Base-by-base conservation (phyloP, 2,329 filamentous ascomycete species). In the Penicillium sp. region DNA sequence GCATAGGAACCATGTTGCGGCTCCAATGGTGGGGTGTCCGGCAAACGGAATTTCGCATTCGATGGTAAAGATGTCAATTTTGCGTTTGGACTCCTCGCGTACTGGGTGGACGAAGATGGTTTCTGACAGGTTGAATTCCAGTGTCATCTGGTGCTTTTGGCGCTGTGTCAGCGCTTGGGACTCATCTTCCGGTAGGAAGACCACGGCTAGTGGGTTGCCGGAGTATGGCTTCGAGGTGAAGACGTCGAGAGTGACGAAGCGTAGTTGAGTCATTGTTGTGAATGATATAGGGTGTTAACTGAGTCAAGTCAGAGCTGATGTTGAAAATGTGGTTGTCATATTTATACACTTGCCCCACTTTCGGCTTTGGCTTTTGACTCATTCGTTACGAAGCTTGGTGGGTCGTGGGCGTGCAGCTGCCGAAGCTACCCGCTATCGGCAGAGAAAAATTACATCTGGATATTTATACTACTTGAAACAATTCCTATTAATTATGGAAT, bases 41-140 rank as follows among this genome's bases (percentile, higher is more conserved):
- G 84, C 83, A 61, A 86, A 85, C 8, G 83, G 82, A 16, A 86
- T 65, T 67, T 86, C 84, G 11, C 62, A 65, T 8, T 72, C 69
- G 0, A 76, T 75, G 41, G 79, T 79, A 73, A 85, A 85, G 63
- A 86, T 86, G 65, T 84, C 79, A 50, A 85, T 73, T 24, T 61
- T 65, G 22, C 66, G 66, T 31, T 65, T 63, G 21, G 26, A 47
- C 16, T 56, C 48, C 16, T 56, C 57, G 8, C 44, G 51, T 1
- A 51, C 53, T 9, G 66, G 64, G 54, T 84, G 77, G 19, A 85
- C 67, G 60, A 86, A 84, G 24, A 84, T 80, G 0, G 81, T 84
- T 61, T 86, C 84, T 1, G 82, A 84, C 37, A 83, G 73, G 61
- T 85, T 85, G 74, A 85, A 86, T 61, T 86, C 84, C 31, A 73